Evolutionary conservation across 345 rosid genomes (phyloP).

Genomic region (Excoecaria agallocha): DNA sequence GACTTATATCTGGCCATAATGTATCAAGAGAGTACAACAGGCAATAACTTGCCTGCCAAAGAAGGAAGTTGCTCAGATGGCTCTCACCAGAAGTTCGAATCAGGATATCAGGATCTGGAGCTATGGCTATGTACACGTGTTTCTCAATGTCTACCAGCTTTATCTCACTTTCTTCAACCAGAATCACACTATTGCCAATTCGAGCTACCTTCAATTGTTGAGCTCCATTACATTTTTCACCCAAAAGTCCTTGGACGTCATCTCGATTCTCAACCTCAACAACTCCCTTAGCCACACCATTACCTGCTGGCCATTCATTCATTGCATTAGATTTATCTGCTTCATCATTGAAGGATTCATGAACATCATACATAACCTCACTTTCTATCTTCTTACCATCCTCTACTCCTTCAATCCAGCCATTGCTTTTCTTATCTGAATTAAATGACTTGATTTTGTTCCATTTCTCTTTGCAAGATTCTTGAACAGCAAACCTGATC

Average conservation of each 20-base stretch:
- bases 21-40: slow-evolving; percentile 55
- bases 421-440: slow-evolving; percentile 4
- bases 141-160: slow-evolving; percentile 44
- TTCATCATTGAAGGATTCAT: neutral
- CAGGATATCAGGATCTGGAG: slow-evolving; percentile 65
- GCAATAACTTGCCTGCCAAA: slow-evolving; percentile 57
- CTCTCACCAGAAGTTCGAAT: slow-evolving; percentile 65
- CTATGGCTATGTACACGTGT: slow-evolving; percentile 45
- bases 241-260: slow-evolving; percentile 8
- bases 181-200: neutral
- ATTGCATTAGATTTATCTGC: neutral
- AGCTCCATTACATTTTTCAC: slow-evolving; percentile 13
- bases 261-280: neutral
- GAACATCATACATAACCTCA: neutral
- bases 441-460: slow-evolving; percentile 10
- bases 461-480: slow-evolving; percentile 47
- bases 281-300: slow-evolving; percentile 7
- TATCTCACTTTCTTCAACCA: slow-evolving; percentile 12
- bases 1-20: slow-evolving; percentile 79
- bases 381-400: neutral
- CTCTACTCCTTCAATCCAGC: slow-evolving; percentile 7
- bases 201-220: neutral
- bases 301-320: neutral
- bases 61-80: slow-evolving; percentile 57
- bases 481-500: slow-evolving; percentile 64